Evolutionary conservation across 2,329 filamentous ascomycete genomes (phyloP), one percentile per base, ranked within the genome.

Genomic region (Orbilia javanica): DNA sequence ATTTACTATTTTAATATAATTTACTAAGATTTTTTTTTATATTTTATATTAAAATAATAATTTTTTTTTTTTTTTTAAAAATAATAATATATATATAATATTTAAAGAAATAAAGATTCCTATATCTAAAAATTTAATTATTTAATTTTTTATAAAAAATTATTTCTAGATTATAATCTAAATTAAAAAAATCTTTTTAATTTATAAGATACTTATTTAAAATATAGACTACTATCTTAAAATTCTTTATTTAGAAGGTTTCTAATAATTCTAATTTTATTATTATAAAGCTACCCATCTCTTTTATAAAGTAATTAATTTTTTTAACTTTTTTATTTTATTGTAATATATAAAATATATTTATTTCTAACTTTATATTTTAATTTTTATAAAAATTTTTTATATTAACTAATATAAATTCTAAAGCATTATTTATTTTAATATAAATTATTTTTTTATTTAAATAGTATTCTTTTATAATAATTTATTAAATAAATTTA

Each of bases 271-370:
- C 42, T 18, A 20, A n/a, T 39, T 25, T 36, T 20, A 36, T 36
- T 42, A 36, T 39, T 62, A 36, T 22, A 62, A 62, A 57, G 34
- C n/a, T 44, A 36, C 15, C n/a, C 13, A 57, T 6, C 34, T 42
- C 25, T 44, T 18, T 72, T 50, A 18, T 60, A 72, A 36, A 62
- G 15, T 81, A 80, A 76, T 81, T 81, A 46, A 79, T 77, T 68
- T 80, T 80, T 27, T 70, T 55, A n/a, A 8, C 5, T 31, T 34
- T 62, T 18, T 44, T 36, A 44, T 36, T 22, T 44, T 36, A 22
- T 22, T 11, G 7, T 62, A 4, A 18, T 6, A 44, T n/a, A n/a
- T n/a, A n/a, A n/a, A n/a, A n/a, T n/a, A n/a, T n/a, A n/a, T n/a
- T n/a, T n/a, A n/a, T n/a, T n/a, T n/a, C n/a, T n/a, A n/a, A n/a